Evolutionary conservation across 345 rosid genomes (phyloP).

Genomic region (Pistacia integerrima): DNA sequence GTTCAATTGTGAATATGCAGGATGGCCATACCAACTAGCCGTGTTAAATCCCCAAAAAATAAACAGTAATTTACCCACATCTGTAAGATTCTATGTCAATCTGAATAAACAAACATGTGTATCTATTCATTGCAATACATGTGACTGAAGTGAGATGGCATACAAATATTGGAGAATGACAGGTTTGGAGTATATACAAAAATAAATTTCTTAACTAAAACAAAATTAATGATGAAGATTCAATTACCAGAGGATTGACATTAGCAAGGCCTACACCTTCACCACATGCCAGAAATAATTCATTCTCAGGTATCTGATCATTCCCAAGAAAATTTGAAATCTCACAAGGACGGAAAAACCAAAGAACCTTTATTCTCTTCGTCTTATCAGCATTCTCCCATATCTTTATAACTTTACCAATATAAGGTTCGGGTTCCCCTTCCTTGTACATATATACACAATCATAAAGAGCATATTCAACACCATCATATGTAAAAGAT

Average conservation of each 20-base stretch:
- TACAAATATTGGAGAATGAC: background rate
- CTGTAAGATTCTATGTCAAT: background rate
- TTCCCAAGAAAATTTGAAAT: conserved; percentile 44
- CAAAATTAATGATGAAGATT: background rate
- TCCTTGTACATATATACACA: conserved; percentile 53
- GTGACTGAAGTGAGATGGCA: background rate
- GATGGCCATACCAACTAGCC: background rate
- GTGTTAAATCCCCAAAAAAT: background rate
- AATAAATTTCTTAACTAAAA: background rate
- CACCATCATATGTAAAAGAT: conserved; percentile 69
- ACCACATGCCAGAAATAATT: conserved; percentile 83
- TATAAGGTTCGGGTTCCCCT: conserved; percentile 53
- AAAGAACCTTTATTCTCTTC: conserved; percentile 66
- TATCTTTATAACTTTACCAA: conserved; percentile 73
- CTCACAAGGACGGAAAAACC: conserved; percentile 81
- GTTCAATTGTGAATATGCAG: too few relatives aligned
- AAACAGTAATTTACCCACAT: background rate
- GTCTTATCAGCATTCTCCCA: conserved; percentile 60
- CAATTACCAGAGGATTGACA: conserved; percentile 76
- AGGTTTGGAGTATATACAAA: background rate
- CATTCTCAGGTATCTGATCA: conserved; percentile 46
- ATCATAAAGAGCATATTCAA: conserved; percentile 68
- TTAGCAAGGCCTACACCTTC: conserved; percentile 73
- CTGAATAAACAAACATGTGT: background rate
- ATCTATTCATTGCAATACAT: background rate